Conservation (phyloP, 257 asterid genomes). For the Plectranthus barbatus region DNA sequence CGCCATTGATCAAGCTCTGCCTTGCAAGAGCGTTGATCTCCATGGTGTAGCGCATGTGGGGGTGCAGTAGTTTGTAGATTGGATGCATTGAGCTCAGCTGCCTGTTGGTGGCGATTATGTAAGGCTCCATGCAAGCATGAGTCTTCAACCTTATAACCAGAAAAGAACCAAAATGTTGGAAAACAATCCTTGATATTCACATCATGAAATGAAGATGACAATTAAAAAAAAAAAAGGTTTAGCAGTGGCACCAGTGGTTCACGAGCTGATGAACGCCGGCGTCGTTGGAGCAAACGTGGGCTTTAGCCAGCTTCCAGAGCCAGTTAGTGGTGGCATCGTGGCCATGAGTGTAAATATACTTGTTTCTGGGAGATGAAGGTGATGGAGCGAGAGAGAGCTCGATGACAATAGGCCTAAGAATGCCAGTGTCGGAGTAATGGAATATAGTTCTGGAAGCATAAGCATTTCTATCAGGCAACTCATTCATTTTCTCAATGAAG, state of each 20-base stretch:
- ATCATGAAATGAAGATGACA: no score
- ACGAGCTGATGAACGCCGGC: conserved; percentile 88
- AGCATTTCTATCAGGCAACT: conserved; percentile 76
- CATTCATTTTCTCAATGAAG: conserved; percentile 66
- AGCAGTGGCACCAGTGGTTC: conserved; percentile 61
- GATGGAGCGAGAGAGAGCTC: conserved; percentile 84
- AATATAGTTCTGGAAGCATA: conserved; percentile 77
- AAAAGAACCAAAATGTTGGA: no score
- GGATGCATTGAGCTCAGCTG: conserved; percentile 91
- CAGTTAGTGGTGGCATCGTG: conserved; percentile 66
- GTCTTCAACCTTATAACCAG: conserved; percentile 64
- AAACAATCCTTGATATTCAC: no score
- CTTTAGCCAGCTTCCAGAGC: conserved; percentile 88
- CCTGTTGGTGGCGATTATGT: conserved; percentile 76
- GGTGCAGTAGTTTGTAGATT: conserved; percentile 62
- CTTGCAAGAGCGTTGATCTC: conserved; percentile 91
- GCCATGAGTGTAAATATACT: conserved; percentile 53
- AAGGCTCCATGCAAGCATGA: conserved; percentile 89
- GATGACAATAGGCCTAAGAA: conserved; percentile 52
- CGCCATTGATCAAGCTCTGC: conserved; percentile 74
- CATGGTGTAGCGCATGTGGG: conserved; percentile 86
- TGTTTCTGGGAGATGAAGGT: conserved; percentile 43
- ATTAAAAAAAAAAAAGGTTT: no score
- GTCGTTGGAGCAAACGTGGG: conserved; percentile 85
- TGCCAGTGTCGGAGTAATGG: conserved; percentile 35